A percentile compares a stretch with the other conserved stretches of the same genome.
These are phyloP conservation scores for Scopulariopsis brevicaulis DNA, from an alignment of 2,329 filamentous ascomycete species.

Conservation along the genomic window DNA sequence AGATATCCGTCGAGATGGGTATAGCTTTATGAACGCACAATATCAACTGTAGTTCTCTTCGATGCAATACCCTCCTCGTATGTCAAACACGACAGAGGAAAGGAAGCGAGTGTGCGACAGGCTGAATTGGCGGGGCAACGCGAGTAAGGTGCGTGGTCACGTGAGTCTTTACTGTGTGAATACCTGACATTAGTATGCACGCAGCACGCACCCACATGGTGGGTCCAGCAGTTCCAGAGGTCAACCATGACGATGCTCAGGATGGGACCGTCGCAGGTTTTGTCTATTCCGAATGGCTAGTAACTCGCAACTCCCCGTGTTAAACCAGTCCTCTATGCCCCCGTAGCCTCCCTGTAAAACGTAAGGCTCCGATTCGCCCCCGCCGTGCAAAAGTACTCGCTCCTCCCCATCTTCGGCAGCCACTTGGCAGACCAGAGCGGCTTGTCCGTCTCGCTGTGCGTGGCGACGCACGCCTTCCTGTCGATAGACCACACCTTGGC, in stretches of 20 bases:
- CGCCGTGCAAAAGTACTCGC: conserved; percentile 65
- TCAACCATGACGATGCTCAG: not conserved
- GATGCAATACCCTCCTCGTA: too few species aligned
- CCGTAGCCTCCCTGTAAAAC: conserved; percentile 78
- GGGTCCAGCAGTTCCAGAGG: not conserved
- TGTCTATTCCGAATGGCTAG: not conserved
- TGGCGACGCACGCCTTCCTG: conserved; percentile 73
- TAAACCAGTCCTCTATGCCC: conserved; percentile 29
- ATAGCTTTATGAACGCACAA: too few species aligned
- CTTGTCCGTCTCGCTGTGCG: conserved; percentile 82
- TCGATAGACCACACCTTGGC: conserved; percentile 95
- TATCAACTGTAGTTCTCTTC: too few species aligned
- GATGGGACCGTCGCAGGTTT: not conserved
- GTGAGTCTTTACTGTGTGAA: conserved; percentile 17
- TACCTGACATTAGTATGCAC: not conserved
- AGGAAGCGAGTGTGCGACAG: too few species aligned
- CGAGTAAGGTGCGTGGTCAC: conserved; percentile 35
- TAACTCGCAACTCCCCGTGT: not conserved
- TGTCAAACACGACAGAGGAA: too few species aligned
- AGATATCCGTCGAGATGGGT: too few species aligned
- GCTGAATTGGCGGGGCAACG: conserved; percentile 41
- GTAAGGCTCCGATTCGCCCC: conserved; percentile 66
- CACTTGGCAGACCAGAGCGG: conserved; percentile 75
- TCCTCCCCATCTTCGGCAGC: conserved; percentile 61
- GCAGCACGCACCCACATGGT: not conserved